Evolutionary conservation across 495 filamentous ascomycete genomes (phyloP).

Genomic region (Tuber aestivum): DNA sequence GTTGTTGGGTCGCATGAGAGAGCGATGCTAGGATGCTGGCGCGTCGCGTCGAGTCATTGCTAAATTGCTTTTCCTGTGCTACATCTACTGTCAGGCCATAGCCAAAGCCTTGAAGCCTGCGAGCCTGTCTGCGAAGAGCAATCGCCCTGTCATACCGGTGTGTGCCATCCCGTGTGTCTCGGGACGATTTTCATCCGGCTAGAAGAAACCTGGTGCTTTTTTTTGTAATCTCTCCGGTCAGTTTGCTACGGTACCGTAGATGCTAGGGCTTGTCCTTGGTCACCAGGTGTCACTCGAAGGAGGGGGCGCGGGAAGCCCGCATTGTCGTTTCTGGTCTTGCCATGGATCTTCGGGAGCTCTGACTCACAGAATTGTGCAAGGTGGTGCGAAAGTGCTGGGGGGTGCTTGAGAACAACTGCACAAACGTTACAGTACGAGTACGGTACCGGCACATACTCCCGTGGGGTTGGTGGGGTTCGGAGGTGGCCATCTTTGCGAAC

Average conservation of each 20-base stretch:
- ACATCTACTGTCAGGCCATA: not conserved
- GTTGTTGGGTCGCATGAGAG: not conserved
- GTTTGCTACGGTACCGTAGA: not conserved
- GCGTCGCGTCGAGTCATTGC: not conserved
- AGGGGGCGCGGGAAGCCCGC: not conserved
- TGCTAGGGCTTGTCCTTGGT: not conserved
- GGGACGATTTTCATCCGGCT: not conserved
- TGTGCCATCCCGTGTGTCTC: not conserved
- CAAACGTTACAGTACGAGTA: no score
- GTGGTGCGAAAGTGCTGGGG: not conserved
- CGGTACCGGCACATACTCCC: no score
- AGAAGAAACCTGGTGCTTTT: not conserved
- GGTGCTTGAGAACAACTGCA: not conserved
- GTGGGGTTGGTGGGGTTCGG: not conserved
- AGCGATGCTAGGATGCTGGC: no score
- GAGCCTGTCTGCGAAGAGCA: not conserved
- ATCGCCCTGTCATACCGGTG: no score
- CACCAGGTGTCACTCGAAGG: not conserved
- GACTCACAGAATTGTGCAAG: not conserved
- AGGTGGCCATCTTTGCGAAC: not conserved
- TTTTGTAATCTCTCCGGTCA: not conserved
- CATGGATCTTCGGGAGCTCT: not conserved
- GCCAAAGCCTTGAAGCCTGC: no score
- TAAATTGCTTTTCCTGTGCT: constrained; percentile 4
- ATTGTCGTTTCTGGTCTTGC: not conserved